Conservation (phyloP, 768 basidiomycete genomes). For the Lentinula raphanica region DNA sequence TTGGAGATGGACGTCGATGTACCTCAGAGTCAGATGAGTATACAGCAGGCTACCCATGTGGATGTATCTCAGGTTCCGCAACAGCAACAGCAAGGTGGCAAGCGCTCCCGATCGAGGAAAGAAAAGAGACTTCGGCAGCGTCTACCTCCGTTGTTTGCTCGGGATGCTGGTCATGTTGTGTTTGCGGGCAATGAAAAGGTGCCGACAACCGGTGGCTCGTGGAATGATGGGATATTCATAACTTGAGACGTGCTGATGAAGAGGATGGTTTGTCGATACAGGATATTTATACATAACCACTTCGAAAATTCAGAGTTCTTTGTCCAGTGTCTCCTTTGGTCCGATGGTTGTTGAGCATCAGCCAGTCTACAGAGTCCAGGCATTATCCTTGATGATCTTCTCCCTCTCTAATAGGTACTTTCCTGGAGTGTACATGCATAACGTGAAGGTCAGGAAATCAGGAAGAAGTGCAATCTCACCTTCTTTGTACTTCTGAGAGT, state of each 20-base stretch:
- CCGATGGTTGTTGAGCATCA: background rate
- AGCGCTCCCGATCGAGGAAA: slow-evolving; percentile 15
- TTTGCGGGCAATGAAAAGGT: slow-evolving; percentile 59
- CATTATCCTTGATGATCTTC: slow-evolving; percentile 76
- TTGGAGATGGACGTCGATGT: background rate
- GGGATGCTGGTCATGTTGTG: slow-evolving; percentile 59
- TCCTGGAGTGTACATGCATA: slow-evolving; percentile 40
- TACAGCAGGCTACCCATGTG: background rate
- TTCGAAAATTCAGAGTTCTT: too few relatives aligned
- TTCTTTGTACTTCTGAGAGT: slow-evolving; percentile 83
- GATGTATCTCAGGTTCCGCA: background rate
- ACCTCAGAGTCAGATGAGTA: background rate
- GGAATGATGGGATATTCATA: slow-evolving; percentile 24
- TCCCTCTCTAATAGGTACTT: slow-evolving; percentile 81
- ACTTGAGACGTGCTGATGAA: too few relatives aligned
- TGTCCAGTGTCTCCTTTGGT: too few relatives aligned
- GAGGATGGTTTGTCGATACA: too few relatives aligned
- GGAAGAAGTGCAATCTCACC: slow-evolving; percentile 34
- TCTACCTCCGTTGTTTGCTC: slow-evolving; percentile 55
- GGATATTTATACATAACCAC: too few relatives aligned
- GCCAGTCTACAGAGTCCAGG: slow-evolving; percentile 58
- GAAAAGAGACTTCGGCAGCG: slow-evolving; percentile 29
- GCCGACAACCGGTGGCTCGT: slow-evolving; percentile 9
- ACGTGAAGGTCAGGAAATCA: background rate
- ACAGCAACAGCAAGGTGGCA: background rate